These are phyloP conservation scores for Pseudogymnoascus sp. DNA, from an alignment of 2,329 filamentous ascomycete species.

Conservation along the genomic window DNA sequence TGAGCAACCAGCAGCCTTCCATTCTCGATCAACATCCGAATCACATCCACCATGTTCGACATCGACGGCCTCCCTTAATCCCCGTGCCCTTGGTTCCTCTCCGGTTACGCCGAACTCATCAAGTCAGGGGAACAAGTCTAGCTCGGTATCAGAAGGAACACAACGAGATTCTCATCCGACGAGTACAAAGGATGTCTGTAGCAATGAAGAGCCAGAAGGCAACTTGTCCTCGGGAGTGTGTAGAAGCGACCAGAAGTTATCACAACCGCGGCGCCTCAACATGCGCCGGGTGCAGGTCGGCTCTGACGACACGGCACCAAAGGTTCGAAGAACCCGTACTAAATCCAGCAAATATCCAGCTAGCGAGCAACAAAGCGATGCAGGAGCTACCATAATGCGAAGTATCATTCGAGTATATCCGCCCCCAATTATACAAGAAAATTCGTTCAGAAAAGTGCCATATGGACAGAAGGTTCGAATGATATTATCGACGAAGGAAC, in stretches of 20 bases:
- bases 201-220: neutral
- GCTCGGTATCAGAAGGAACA: neutral
- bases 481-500: constrained; percentile 3
- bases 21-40: neutral
- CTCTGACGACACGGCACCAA: neutral
- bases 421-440: neutral
- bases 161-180: neutral
- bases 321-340: neutral
- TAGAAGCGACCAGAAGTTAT: neutral
- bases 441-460: neutral
- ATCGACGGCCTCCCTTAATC: neutral
- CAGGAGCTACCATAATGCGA: neutral
- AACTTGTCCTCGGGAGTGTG: neutral
- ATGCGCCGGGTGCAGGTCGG: neutral
- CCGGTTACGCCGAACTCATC: neutral
- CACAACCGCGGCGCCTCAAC: neutral
- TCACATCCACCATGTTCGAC: neutral
- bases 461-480: constrained; percentile 2
- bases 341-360: neutral
- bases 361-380: neutral
- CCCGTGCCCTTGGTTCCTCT: neutral
- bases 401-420: neutral
- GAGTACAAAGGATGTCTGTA: neutral
- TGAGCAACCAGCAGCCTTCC: neutral
- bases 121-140: neutral